Conservation (phyloP, 768 basidiomycete genomes). For the Ramaria rubella region DNA sequence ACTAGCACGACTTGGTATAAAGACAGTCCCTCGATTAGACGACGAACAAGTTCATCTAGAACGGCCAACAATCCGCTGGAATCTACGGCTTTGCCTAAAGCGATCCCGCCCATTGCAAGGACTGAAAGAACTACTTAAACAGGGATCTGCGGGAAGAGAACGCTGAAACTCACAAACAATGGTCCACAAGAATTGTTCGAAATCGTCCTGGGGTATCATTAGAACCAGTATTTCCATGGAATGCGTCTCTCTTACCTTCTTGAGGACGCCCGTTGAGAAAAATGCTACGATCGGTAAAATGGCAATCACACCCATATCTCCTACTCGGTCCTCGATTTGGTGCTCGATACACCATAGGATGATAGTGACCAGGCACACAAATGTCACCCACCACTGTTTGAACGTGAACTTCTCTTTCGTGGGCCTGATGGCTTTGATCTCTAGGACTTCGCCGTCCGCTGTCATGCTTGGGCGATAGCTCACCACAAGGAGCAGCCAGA, state of each 20-base stretch:
- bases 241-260: slow-evolving; percentile 58
- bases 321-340: slow-evolving; percentile 63
- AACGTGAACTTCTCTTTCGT: slow-evolving; percentile 73
- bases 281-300: slow-evolving; percentile 89
- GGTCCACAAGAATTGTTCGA: slow-evolving; percentile 90
- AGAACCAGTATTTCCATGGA: background rate
- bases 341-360: slow-evolving; percentile 85
- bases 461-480: slow-evolving; percentile 71
- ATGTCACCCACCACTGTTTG: slow-evolving; percentile 87
- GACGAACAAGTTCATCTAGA: slow-evolving; percentile 57
- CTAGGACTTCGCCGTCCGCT: slow-evolving; percentile 69
- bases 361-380: slow-evolving; percentile 82
- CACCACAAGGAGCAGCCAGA: slow-evolving; percentile 84
- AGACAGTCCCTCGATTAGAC: slow-evolving; percentile 51
- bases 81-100: slow-evolving; percentile 87
- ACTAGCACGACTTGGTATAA: slow-evolving; percentile 68
- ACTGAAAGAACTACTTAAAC: slow-evolving; percentile 24
- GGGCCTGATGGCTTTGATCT: slow-evolving; percentile 79
- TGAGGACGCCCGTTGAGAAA: slow-evolving; percentile 87
- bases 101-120: slow-evolving; percentile 96
- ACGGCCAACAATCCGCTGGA: slow-evolving; percentile 82
- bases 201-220: slow-evolving; percentile 64
- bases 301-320: slow-evolving; percentile 97
- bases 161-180: slow-evolving; percentile 54
- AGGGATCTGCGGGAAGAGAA: background rate